Percentiles rank a stretch among this genome's conserved stretches.
These are phyloP conservation scores for Zygosaccharomyces lentus DNA, from an alignment of 805 yeast species.

Conservation along the genomic window DNA sequence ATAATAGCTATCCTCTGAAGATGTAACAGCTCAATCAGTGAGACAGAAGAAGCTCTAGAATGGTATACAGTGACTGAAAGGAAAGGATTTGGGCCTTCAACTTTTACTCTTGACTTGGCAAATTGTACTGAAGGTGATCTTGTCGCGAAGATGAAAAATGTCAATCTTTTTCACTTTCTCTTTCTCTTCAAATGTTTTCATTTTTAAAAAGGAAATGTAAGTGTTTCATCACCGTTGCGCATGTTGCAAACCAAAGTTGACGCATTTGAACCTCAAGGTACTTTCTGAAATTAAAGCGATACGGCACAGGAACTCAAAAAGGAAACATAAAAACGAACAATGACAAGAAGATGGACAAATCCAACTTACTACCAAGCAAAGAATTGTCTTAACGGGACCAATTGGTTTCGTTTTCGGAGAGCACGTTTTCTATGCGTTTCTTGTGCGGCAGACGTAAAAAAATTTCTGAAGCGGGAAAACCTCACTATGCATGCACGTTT, in stretches of 20 bases:
- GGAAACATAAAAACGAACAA: background rate
- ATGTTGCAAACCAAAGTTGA: background rate
- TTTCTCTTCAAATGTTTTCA: background rate
- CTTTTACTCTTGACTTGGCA: background rate
- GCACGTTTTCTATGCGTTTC: background rate
- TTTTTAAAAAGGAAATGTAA: background rate
- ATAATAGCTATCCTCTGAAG: background rate
- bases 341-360: background rate
- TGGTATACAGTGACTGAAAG: background rate
- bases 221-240: background rate
- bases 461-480: no score
- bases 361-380: background rate
- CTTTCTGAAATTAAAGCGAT: background rate
- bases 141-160: background rate
- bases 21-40: no score
- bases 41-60: no score
- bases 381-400: background rate
- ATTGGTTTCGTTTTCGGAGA: no score
- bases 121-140: background rate
- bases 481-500: no score
- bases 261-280: background rate
- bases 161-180: background rate
- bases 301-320: background rate
- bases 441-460: slow-evolving; percentile 17
- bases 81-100: background rate